A percentile compares a stretch with the other conserved stretches of the same genome.
Conservation (phyloP, 169 alveolate species). For the Babesia caballi region DNA sequence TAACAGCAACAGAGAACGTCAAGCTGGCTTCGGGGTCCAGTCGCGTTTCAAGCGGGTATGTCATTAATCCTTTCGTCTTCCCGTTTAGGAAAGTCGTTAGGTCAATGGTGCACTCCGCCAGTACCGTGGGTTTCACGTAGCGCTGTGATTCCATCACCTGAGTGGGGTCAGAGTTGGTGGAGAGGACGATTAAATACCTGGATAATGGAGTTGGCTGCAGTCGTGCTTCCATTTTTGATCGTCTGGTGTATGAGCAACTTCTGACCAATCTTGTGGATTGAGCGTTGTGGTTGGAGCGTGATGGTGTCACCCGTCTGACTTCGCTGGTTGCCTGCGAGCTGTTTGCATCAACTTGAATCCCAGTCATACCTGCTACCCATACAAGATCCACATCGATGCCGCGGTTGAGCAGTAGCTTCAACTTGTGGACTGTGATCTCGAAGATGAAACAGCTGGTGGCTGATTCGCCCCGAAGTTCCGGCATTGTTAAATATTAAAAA, state of each 20-base stretch:
- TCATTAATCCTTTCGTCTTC: background rate
- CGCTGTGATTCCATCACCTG: slow-evolving; percentile 28
- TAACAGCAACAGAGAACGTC: slow-evolving; percentile 22
- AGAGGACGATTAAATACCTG: background rate
- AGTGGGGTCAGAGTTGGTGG: background rate
- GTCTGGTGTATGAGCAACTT: slow-evolving; percentile 43
- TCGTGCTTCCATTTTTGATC: background rate
- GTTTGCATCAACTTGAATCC: background rate
- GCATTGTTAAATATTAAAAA: background rate
- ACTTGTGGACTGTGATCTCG: slow-evolving; percentile 10
- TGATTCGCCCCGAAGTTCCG: background rate
- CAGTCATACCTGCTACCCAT: slow-evolving; percentile 28
- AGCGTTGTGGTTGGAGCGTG: background rate
- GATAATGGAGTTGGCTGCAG: background rate
- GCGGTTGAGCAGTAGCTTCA: background rate
- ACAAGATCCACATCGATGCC: slow-evolving; percentile 6
- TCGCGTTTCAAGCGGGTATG: slow-evolving; percentile 3
- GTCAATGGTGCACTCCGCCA: slow-evolving; percentile 43
- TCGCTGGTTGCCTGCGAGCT: slow-evolving; percentile 21
- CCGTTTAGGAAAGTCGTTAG: background rate
- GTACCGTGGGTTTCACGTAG: slow-evolving; percentile 11
- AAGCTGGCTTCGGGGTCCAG: slow-evolving; percentile 25
- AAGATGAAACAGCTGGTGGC: slow-evolving; percentile 22
- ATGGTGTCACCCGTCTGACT: slow-evolving; percentile 36
- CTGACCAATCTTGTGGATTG: slow-evolving; percentile 28